These are phyloP conservation scores for Fusarium sp. DNA, from an alignment of 2,329 filamentous ascomycete genomes.

Conservation along the genomic window DNA sequence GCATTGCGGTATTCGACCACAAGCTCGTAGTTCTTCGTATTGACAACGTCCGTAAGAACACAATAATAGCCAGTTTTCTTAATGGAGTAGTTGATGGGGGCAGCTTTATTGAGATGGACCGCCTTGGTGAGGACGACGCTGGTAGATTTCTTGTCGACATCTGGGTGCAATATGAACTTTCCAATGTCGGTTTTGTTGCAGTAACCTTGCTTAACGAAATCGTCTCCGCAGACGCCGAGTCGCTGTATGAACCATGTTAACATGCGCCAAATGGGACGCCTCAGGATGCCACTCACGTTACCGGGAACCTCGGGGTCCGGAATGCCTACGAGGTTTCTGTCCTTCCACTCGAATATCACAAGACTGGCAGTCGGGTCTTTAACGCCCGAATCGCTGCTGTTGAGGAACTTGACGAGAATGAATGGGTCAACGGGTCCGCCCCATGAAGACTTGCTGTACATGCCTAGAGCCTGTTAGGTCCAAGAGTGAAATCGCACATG, in stretches of 20 bases:
- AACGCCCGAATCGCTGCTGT: conserved; percentile 65
- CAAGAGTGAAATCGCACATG: neutral
- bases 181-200: conserved; percentile 85
- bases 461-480: conserved; percentile 64
- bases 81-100: conserved; percentile 82
- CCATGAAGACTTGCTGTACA: conserved; percentile 93
- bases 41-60: conserved; percentile 81
- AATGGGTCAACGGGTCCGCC: conserved; percentile 89
- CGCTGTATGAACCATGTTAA: conserved; percentile 47
- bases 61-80: conserved; percentile 97
- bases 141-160: conserved; percentile 77
- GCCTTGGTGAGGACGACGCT: conserved; percentile 82
- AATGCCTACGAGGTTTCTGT: conserved; percentile 82
- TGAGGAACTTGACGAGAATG: conserved; percentile 84
- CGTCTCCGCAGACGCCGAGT: conserved; percentile 77
- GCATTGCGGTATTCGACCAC: conserved; percentile 94
- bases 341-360: conserved; percentile 94
- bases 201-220: conserved; percentile 73
- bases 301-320: conserved; percentile 65
- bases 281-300: conserved; percentile 58
- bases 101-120: conserved; percentile 81
- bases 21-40: conserved; percentile 76
- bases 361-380: conserved; percentile 83
- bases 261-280: neutral
- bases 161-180: conserved; percentile 82